These are phyloP conservation scores for Aspergillus caelatus DNA, from an alignment of 2,329 filamentous ascomycete species.

Conservation along the genomic window DNA sequence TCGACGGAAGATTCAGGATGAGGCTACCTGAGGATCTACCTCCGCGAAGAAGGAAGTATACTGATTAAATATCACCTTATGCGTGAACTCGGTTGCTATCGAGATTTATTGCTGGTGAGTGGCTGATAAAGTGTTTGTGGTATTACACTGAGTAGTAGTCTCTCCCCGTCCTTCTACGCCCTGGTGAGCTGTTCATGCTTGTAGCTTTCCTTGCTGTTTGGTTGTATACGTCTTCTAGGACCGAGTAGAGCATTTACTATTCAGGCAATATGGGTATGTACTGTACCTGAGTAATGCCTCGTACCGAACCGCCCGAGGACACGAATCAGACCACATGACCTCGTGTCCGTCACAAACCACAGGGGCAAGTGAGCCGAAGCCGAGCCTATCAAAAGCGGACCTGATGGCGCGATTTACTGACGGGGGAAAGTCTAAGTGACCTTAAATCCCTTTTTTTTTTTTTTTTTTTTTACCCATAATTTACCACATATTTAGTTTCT, in stretches of 20 bases:
- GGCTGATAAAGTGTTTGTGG: too few species aligned
- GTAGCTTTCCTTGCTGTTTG: neutral
- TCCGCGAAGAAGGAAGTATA: neutral
- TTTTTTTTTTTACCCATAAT: neutral
- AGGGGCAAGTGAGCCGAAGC: slow-evolving; percentile 15
- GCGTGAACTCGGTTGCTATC: neutral
- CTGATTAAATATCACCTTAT: neutral
- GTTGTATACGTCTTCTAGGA: too few species aligned
- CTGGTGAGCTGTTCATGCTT: too few species aligned
- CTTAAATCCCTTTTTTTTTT: neutral
- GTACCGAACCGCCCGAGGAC: neutral
- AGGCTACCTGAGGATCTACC: slow-evolving; percentile 2
- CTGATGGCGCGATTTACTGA: slow-evolving; percentile 6
- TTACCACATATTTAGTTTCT: neutral
- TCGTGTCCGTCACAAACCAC: slow-evolving; percentile 9
- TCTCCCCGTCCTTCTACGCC: neutral
- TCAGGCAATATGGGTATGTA: too few species aligned
- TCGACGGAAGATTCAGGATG: neutral
- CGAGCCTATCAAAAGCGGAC: slow-evolving; percentile 5
- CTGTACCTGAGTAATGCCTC: neutral
- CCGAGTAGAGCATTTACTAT: too few species aligned
- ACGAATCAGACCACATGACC: slow-evolving; percentile 10
- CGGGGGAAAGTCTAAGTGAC: slow-evolving; percentile 6
- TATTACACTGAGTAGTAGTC: neutral
- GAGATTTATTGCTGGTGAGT: neutral